Evolutionary conservation across 2,329 filamentous ascomycete genomes (phyloP), one percentile per base, ranked within the genome.

Genomic region (Trichoderma sp.): DNA sequence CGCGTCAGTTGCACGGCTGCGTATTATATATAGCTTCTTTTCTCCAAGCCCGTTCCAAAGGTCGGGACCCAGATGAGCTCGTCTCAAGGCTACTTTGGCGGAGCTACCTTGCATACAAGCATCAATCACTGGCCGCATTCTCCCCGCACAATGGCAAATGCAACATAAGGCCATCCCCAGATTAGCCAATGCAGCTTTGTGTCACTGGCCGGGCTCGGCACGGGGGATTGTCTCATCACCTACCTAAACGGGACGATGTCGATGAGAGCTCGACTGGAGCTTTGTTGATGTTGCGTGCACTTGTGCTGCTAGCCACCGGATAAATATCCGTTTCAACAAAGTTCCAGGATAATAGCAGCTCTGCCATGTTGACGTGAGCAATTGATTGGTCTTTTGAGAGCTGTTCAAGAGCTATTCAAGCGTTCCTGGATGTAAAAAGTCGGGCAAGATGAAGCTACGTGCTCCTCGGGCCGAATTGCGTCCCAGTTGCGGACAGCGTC

Each of bases 401-500:
- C 37, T 39, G 26, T 30, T 28, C 11, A 5, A 59, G 52, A 34
- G 56, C n/a, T 56, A 21, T 51, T 11, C 16, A 18, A n/a, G 28
- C 32, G n/a, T 5, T 58, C 37, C 49, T 24, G 49, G 55, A n/a
- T 39, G 59, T 26, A 14, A 52, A 66, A 66, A 59, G 28, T 32
- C 64, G 21, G 32, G 28, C 21, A 34, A 24, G 43, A 37, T 18
- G 26, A 68, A 68, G 30, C 28, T 39, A 39, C 43, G 7, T 11
- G 14, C 59, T 39, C 52, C 59, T 69, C 67, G 67, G 67, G 30
- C 67, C 67, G 67, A 69, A 69, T 39, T 32, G 37, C 46, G 10
- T 56, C 46, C 10, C 26, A 24, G 16, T 43, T 49, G 16, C 46
- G 52, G 51, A 55, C 52, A 59, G 52, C 59, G 60, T 37, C 52